Conservation (phyloP, 139 green algal species). For the Haematococcus sp. region DNA sequence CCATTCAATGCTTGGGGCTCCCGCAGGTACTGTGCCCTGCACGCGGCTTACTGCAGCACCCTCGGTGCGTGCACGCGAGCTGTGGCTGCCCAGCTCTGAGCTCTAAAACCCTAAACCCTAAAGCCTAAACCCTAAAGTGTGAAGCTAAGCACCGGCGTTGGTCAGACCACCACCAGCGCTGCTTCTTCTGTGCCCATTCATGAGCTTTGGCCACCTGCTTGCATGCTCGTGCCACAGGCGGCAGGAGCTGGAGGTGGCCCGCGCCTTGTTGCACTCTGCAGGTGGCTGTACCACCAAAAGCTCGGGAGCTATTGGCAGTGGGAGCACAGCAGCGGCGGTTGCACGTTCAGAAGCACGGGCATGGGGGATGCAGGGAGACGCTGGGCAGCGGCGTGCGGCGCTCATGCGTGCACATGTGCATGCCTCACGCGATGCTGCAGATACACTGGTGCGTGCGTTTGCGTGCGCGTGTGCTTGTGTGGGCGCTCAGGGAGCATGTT, state of each 20-base stretch:
- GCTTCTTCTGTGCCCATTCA: too few relatives aligned
- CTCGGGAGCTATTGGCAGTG: background rate
- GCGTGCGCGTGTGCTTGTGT: background rate
- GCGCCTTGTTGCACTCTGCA: background rate
- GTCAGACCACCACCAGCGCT: too few relatives aligned
- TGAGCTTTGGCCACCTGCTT: too few relatives aligned
- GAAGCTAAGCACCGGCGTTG: too few relatives aligned
- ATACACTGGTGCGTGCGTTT: background rate
- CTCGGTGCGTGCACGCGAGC: too few relatives aligned
- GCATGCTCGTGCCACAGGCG: too few relatives aligned
- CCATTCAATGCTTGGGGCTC: too few relatives aligned
- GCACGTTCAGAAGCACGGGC: background rate
- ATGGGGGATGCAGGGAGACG: slow-evolving; percentile 5
- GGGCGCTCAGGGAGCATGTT: background rate
- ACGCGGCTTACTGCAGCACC: too few relatives aligned
- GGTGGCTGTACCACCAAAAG: background rate
- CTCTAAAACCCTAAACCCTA: too few relatives aligned
- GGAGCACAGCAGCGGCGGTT: background rate
- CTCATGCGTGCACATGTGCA: slow-evolving; percentile 1
- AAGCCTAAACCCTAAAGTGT: too few relatives aligned
- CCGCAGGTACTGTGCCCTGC: too few relatives aligned
- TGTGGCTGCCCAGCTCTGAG: too few relatives aligned
- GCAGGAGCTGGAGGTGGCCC: background rate
- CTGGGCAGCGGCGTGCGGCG: background rate
- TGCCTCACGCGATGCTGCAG: background rate